A percentile compares a stretch with the other conserved stretches of the same genome.
These are phyloP conservation scores for Urostyla sp. DNA, from an alignment of 73 alveolate genomes.

Conservation along the genomic window DNA sequence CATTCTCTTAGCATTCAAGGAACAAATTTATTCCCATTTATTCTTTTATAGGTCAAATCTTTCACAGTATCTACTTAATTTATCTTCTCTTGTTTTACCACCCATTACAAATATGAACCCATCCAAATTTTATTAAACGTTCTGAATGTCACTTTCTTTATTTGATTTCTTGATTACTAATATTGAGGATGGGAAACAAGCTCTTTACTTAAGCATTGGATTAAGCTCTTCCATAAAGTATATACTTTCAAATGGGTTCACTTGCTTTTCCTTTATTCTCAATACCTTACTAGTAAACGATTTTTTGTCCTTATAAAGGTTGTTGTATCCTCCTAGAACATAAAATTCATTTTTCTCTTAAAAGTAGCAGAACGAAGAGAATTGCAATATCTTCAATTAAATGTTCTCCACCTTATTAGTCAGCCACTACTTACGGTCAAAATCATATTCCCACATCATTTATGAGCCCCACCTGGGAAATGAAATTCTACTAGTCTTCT, in stretches of 20 bases:
- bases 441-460: slow-evolving; percentile 20
- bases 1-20: slow-evolving; percentile 28
- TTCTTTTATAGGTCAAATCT: background rate
- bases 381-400: slow-evolving; percentile 15
- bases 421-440: slow-evolving; percentile 1
- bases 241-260: slow-evolving; percentile 25
- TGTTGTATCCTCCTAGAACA: slow-evolving; percentile 28
- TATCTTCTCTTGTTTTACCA: slow-evolving; percentile 41
- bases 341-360: slow-evolving; percentile 19
- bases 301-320: background rate
- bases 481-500: slow-evolving; percentile 3
- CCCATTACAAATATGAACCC: slow-evolving; percentile 17
- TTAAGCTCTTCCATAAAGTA: background rate
- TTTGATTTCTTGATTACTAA: slow-evolving; percentile 1
- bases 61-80: slow-evolving; percentile 7
- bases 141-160: background rate
- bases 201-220: slow-evolving; percentile 28
- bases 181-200: slow-evolving; percentile 15
- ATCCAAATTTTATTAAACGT: background rate
- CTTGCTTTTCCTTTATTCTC: slow-evolving; percentile 2
- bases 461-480: slow-evolving; percentile 36
- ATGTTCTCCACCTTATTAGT: background rate
- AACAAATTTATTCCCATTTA: slow-evolving; percentile 4
- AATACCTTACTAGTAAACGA: slow-evolving; percentile 25
- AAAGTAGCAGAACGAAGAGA: slow-evolving; percentile 2